These are phyloP conservation scores for Calocybe gambosa DNA, from an alignment of 1,284 basidiomycete genomes.

Conservation along the genomic window DNA sequence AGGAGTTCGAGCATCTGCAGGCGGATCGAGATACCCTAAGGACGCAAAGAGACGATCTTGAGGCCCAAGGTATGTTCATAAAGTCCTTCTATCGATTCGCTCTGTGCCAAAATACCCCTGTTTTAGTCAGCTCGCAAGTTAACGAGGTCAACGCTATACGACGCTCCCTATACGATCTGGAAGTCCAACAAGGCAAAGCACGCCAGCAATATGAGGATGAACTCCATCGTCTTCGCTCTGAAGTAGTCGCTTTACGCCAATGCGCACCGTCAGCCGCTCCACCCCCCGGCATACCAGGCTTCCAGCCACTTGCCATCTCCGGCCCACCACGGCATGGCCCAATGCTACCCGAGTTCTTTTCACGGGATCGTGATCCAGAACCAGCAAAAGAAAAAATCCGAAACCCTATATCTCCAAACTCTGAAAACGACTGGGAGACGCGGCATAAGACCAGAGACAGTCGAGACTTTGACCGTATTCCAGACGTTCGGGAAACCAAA, in stretches of 20 bases:
- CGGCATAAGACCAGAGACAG: slow-evolving; percentile 9
- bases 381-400: slow-evolving; percentile 8
- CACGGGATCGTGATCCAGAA: slow-evolving; percentile 11
- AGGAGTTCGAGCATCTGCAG: slow-evolving; percentile 79
- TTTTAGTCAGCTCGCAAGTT: slow-evolving; percentile 33
- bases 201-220: slow-evolving; percentile 44
- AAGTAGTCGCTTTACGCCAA: slow-evolving; percentile 17
- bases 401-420: slow-evolving; percentile 4
- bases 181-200: slow-evolving; percentile 37
- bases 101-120: background rate
- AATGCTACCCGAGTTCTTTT: slow-evolving; percentile 6
- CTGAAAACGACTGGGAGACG: slow-evolving; percentile 9
- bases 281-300: slow-evolving; percentile 19
- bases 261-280: slow-evolving; percentile 8
- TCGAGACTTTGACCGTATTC: slow-evolving; percentile 12
- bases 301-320: slow-evolving; percentile 10
- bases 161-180: slow-evolving; percentile 39
- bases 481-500: slow-evolving; percentile 25
- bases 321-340: slow-evolving; percentile 6
- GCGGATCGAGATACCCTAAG: slow-evolving; percentile 68
- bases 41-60: slow-evolving; percentile 85
- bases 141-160: slow-evolving; percentile 41
- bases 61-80: slow-evolving; percentile 62
- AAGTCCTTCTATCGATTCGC: background rate
- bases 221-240: slow-evolving; percentile 29